Percentiles rank a stretch among this genome's conserved stretches.
Conservation (phyloP, 2,329 filamentous ascomycete genomes). For the Rosellinia necatrix region DNA sequence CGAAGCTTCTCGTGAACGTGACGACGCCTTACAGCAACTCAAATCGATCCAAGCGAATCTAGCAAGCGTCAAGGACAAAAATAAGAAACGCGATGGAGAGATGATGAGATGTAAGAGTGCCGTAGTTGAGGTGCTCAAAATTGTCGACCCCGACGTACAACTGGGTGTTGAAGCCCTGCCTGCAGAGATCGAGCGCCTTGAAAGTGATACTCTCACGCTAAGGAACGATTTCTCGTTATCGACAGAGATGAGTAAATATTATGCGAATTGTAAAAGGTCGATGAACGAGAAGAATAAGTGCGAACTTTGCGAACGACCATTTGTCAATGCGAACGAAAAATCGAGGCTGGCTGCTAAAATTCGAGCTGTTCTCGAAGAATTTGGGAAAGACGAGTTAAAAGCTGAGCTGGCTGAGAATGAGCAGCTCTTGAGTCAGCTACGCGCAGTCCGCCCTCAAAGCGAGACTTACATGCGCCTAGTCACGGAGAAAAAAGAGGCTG, state of each 20-base stretch:
- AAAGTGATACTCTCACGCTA: constrained; percentile 63
- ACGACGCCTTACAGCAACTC: constrained; percentile 71
- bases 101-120: constrained; percentile 63
- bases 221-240: constrained; percentile 72
- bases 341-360: constrained; percentile 71
- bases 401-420: constrained; percentile 60
- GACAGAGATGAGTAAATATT: constrained; percentile 72
- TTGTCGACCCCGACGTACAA: constrained; percentile 46
- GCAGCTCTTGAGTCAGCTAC: constrained; percentile 60
- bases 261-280: constrained; percentile 67
- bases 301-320: constrained; percentile 73
- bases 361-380: constrained; percentile 64
- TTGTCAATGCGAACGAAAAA: constrained; percentile 64
- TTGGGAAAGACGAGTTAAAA: constrained; percentile 65
- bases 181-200: constrained; percentile 53
- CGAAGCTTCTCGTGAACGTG: constrained; percentile 71
- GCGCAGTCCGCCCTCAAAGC: constrained; percentile 67
- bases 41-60: constrained; percentile 78
- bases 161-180: constrained; percentile 59
- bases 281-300: constrained; percentile 74
- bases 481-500: constrained; percentile 71
- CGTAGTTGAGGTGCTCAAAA: constrained; percentile 55
- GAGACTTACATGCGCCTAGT: constrained; percentile 75
- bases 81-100: constrained; percentile 67
- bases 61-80: constrained; percentile 65